Evolutionary conservation across 192 early-diverging fungal genomes (phyloP).

Genomic region (Irineochytrium annulatum): DNA sequence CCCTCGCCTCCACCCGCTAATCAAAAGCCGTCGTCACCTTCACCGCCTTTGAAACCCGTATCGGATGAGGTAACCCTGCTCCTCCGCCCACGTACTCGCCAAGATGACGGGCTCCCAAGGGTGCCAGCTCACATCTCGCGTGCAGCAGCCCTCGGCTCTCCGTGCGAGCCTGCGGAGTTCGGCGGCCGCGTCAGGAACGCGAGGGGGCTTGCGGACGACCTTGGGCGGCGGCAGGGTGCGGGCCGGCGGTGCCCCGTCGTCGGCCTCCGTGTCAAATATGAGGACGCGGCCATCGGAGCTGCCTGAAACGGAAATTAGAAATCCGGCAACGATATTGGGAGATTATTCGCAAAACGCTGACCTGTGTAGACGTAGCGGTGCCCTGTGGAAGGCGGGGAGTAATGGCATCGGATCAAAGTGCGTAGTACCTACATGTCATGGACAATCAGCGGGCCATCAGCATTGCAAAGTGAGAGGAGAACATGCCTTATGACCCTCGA

Average conservation of each 20-base stretch:
- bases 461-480: too few species aligned
- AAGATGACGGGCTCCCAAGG: constrained; percentile 24
- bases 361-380: constrained; percentile 65
- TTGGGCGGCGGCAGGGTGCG: not conserved
- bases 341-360: too few species aligned
- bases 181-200: not conserved
- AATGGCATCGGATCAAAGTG: constrained; percentile 70
- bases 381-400: constrained; percentile 54
- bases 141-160: not conserved
- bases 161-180: not conserved
- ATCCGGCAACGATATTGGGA: too few species aligned
- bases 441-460: too few species aligned
- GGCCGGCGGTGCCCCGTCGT: not conserved
- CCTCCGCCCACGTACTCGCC: constrained; percentile 12
- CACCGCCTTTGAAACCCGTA: too few species aligned
- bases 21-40: too few species aligned
- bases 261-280: constrained; percentile 21
- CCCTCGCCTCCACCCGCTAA: too few species aligned
- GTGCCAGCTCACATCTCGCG: constrained; percentile 35
- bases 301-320: too few species aligned
- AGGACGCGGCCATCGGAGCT: constrained; percentile 56
- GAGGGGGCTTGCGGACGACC: not conserved
- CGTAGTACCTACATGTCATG: constrained; percentile 40
- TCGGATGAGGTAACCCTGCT: too few species aligned
- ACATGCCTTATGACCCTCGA: constrained; percentile 55